Percentiles rank a stretch among this genome's conserved stretches.
These are phyloP conservation scores for Discostella stelligera DNA, from an alignment of 352 stramenopile genomes.

Conservation along the genomic window DNA sequence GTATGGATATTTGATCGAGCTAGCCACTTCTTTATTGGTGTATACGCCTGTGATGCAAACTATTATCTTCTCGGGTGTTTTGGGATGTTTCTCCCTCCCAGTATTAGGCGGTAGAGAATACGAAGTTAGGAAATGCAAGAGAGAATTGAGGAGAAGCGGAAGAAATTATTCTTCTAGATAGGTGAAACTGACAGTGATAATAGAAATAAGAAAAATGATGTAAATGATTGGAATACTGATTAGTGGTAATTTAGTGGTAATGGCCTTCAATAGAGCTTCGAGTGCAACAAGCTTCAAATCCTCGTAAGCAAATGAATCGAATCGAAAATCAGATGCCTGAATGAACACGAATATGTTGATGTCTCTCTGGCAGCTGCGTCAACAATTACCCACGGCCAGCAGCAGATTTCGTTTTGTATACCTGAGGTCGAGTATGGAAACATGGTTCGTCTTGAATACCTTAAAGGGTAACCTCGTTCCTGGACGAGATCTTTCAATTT, in stretches of 20 bases:
- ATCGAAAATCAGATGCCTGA: too few species aligned
- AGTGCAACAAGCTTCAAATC: too few species aligned
- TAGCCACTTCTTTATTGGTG: slow-evolving; percentile 53
- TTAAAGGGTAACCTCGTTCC: slow-evolving; percentile 33
- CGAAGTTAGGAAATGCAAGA: slow-evolving; percentile 23
- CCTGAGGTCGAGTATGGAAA: slow-evolving; percentile 71
- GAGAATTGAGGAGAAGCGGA: background rate
- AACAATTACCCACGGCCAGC: slow-evolving; percentile 74
- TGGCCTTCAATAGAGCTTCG: too few species aligned
- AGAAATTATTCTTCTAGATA: background rate
- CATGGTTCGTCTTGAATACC: slow-evolving; percentile 53
- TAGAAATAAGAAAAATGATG: too few species aligned
- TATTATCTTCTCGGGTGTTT: slow-evolving; percentile 63
- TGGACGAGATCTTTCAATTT: slow-evolving; percentile 12
- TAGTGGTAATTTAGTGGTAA: too few species aligned
- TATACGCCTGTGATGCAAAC: slow-evolving; percentile 62
- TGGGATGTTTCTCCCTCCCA: slow-evolving; percentile 55
- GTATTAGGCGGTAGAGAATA: slow-evolving; percentile 63
- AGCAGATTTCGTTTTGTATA: slow-evolving; percentile 81
- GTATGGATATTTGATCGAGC: slow-evolving; percentile 60
- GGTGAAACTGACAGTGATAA: too few species aligned
- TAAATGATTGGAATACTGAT: too few species aligned
- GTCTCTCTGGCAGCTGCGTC: too few species aligned
- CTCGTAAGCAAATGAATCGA: too few species aligned
- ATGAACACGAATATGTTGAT: too few species aligned